These are phyloP conservation scores for Candida boidinii DNA, from an alignment of 805 yeast genomes.

Conservation along the genomic window DNA sequence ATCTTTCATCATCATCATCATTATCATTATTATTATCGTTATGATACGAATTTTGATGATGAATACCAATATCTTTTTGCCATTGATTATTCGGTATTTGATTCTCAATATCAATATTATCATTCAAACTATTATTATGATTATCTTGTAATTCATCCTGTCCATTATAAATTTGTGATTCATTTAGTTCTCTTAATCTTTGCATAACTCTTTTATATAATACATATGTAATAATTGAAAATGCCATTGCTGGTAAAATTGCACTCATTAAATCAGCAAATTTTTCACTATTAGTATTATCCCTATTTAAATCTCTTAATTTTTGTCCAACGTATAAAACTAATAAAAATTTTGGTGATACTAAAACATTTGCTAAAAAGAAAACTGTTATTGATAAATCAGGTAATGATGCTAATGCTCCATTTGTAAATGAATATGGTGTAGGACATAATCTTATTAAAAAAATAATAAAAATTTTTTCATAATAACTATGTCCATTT, in stretches of 20 bases:
- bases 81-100: too few relatives aligned
- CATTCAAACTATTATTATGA: too few relatives aligned
- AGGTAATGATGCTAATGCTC: slow-evolving; percentile 85
- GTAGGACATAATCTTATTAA: slow-evolving; percentile 82
- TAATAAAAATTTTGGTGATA: slow-evolving; percentile 77
- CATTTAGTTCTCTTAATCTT: slow-evolving; percentile 13
- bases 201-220: slow-evolving; percentile 49
- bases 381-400: slow-evolving; percentile 57
- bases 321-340: slow-evolving; percentile 74
- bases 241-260: slow-evolving; percentile 42
- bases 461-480: slow-evolving; percentile 57
- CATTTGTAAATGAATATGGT: slow-evolving; percentile 88
- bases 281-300: slow-evolving; percentile 38
- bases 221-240: slow-evolving; percentile 54
- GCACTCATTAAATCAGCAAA: slow-evolving; percentile 59
- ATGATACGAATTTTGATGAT: background rate
- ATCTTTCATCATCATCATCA: too few relatives aligned
- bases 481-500: slow-evolving; percentile 44
- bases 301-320: slow-evolving; percentile 58
- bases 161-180: slow-evolving; percentile 5
- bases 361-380: slow-evolving; percentile 58
- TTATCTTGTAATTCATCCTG: too few relatives aligned
- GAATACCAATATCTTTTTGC: slow-evolving; percentile 2
- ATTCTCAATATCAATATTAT: too few relatives aligned
- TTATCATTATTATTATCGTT: slow-evolving; percentile 4